Evolutionary conservation across 768 basidiomycete genomes (phyloP), one percentile per base, ranked within the genome.

Genomic region (Phanerochaete sordida): DNA sequence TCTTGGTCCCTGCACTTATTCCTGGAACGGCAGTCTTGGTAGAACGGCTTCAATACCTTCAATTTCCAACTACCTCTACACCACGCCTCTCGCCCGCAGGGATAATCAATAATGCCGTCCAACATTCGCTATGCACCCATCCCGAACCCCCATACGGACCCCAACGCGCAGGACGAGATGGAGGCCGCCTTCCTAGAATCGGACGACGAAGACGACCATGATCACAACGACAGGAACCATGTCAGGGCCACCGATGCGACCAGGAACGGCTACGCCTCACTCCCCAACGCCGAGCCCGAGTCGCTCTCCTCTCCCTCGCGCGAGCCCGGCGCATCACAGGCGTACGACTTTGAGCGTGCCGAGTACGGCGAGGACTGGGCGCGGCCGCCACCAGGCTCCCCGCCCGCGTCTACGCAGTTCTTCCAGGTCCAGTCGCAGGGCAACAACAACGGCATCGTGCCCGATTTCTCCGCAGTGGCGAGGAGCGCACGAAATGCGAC

Each of bases 291-390:
- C 39, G 60, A 61, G 50, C 60, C 44, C 71, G 73, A 49, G 31
- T 9, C 30, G 15, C 31, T 23, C 19, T 30, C 53, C 9, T 54
- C 53, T 43, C 53, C 53, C 11, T 26, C 37, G 31, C 31, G 23
- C 33, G 51, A 28, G 61, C 23, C 21, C 45, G 58, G 63, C 19
- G 30, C 57, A 15, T 19, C 33, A 15, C 82, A 80, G 24, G 72
- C 76, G 1, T 91, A 91, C 73, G 88, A 93, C 71, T 94, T 93
- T 69, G 92, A 94, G 70, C 79, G 87, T 21, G 85, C 57, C 30
- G 56, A 86, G 59, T 90, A 87, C 59, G 76, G 69, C 63, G 61
- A 56, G 5, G 61, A 62, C 49, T 62, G 61, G 61, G 45, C 56
- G 11, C 79, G 76, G 27, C 89, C 90, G 1, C 91, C 91, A 1